Base-by-base conservation (phyloP, 352 stramenopile species). In the Phytophthora pisi region DNA sequence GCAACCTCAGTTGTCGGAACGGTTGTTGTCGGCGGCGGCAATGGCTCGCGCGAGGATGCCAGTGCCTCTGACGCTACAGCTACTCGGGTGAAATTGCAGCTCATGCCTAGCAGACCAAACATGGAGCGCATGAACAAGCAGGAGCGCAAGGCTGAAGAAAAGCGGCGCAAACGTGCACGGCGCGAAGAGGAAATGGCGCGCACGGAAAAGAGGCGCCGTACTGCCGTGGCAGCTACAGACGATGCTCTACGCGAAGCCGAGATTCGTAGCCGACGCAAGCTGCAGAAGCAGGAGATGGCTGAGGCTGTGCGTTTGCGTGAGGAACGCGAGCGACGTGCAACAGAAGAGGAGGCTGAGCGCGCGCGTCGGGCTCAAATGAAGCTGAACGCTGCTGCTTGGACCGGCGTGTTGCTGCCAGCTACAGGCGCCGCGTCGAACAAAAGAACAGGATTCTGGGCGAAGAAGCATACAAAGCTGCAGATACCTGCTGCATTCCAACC, bases 141-240 rank as follows among this genome's bases (percentile, higher is more conserved):
- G 46, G 86, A 95, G 68, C 88, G 88, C 20, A 96, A 96, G 51
- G 84, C 87, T 3, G 88, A 96, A 73, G 87, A 96, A 61, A 92
- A 93, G 62, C 77, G 82, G 8, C 86, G 86, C 26, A 96, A 95
- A 59, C 83, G 83, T 18, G 71, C 68, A 9, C 73, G 84, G 6
- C 82, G 84, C 2, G 88, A 95, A 68, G 85, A 95, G 65, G 86
- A 95, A 62, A 81, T 92, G n/a, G 86, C 81, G 0, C 75, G 77
- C 13, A 87, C 80, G 6, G 85, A 95, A 55, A 94, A 93, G 68
- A 82, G 86, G 2, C 79, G 82, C 23, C 85, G 86, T 31, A 95
- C 86, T 26, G 86, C 86, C 16, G 81, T 91, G 5, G 83, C 86
- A 36, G 88, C 88, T 9, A 95, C 87, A 0, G 84, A 95, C 38